Evolutionary conservation across 164 flowering plant species (phyloP), one percentile per base, ranked within the genome.

Genomic region (Umbilicus rupestris): DNA sequence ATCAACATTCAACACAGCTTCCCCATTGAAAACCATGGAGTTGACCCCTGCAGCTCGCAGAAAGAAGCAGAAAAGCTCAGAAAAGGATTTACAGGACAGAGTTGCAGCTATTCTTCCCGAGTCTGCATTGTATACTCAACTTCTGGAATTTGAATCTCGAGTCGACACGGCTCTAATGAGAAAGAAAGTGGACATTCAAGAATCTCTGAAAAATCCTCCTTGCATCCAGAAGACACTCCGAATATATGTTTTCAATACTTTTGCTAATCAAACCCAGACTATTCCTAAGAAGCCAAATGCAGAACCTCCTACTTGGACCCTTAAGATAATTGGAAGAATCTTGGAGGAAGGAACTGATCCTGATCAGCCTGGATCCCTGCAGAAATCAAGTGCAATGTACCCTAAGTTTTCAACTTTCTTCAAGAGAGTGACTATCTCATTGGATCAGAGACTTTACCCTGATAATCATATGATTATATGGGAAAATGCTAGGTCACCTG

Each of bases 341-440:
- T 70, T 81, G 74, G 84, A 81, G 63, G 84, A 81, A n/a, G 84
- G 80, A 39, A 70, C 70, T 11, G 82, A 81, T 63, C 81, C 82
- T 28, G 82, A 78, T 45, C 81, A 76, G 73, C 72, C 81, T 37
- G 77, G 66, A 9, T 68, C 69, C 20, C 69, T 70, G 8, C 84
- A 78, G 68, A 81, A 72, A 67, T 35, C 78, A 19, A 78, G 73
- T 47, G 69, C 75, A 0, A 9, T 68, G 46, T 74, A 78, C 66
- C 84, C 84, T 44, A 81, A 78, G 69, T 81, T 81, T 63, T 78
- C 84, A 15, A 64, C 82, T 66, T 81, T 81, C 70, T 78, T 81
- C 70, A 81, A 78, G 74, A 76, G 82, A 67, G 76, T 81, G 20
- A 76, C 80, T 45, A 81, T 81, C 65, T 74, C 77, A n/a, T 65